Percentiles rank a stretch among this genome's conserved stretches.
Evolutionary conservation across 352 stramenopile species (phyloP).

Genomic region (Pythium plurisporium): DNA sequence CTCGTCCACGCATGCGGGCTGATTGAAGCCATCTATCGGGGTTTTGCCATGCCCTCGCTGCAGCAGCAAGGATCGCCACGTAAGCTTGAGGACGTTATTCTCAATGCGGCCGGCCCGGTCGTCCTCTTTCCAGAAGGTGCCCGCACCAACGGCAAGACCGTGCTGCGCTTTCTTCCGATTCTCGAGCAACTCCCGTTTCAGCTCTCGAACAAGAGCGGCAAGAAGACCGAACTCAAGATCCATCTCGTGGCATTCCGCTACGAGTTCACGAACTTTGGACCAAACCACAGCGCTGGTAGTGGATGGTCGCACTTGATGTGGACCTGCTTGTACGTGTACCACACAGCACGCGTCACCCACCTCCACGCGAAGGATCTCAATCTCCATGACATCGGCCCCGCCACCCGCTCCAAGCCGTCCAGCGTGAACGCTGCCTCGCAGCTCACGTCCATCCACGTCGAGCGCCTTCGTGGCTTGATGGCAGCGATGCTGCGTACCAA

Average conservation of each 20-base stretch:
- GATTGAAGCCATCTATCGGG: conserved; percentile 58
- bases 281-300: conserved; percentile 59
- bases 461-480: conserved; percentile 57
- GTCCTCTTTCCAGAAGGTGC: conserved; percentile 76
- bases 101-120: conserved; percentile 47
- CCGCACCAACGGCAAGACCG: conserved; percentile 73
- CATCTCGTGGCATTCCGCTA: conserved; percentile 79
- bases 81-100: conserved; percentile 73
- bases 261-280: conserved; percentile 68
- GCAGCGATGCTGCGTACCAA: conserved; percentile 81
- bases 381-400: conserved; percentile 35
- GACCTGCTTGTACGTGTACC: conserved; percentile 62
- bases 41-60: conserved; percentile 33
- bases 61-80: conserved; percentile 16
- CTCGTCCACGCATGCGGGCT: conserved; percentile 64
- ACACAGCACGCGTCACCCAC: conserved; percentile 56
- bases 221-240: conserved; percentile 33
- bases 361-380: conserved; percentile 60
- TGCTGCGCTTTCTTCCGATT: conserved; percentile 65
- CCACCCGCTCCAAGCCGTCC: conserved; percentile 18
- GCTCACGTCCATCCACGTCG: conserved; percentile 47
- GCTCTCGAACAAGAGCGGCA: conserved; percentile 16
- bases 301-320: conserved; percentile 63
- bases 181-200: conserved; percentile 51
- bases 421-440: conserved; percentile 30